These are phyloP conservation scores for Plasmodium inui DNA, from an alignment of 169 alveolate species.

Conservation along the genomic window DNA sequence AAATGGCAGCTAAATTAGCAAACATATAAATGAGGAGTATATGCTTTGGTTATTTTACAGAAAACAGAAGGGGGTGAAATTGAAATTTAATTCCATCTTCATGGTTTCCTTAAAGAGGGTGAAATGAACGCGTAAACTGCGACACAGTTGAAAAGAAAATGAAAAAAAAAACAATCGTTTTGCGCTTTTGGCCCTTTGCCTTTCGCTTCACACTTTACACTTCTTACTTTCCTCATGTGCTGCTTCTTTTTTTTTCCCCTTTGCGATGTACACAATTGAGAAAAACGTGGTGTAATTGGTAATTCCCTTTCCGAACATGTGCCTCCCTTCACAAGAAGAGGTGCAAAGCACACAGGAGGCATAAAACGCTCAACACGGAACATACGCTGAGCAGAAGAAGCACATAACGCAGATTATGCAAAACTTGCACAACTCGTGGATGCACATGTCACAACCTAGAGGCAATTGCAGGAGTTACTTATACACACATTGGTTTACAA, in stretches of 20 bases:
- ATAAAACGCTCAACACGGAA: background rate
- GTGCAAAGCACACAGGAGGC: background rate
- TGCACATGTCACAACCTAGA: background rate
- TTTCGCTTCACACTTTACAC: too few relatives aligned
- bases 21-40: conserved; percentile 43
- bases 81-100: conserved; percentile 5
- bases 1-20: background rate
- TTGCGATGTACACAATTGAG: background rate
- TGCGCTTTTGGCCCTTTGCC: background rate
- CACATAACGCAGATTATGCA: background rate
- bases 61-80: conserved; percentile 9
- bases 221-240: background rate
- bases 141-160: background rate
- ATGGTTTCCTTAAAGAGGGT: background rate
- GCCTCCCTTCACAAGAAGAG: background rate
- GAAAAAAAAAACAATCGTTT: background rate
- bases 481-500: background rate
- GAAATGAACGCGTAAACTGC: background rate
- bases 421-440: background rate
- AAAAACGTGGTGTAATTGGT: conserved; percentile 5
- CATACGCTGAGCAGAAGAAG: background rate
- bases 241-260: background rate
- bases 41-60: conserved; percentile 14
- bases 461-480: background rate
- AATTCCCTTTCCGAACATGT: background rate